Conservation (phyloP, 495 filamentous ascomycete genomes). For the Penicillium pulvis region DNA sequence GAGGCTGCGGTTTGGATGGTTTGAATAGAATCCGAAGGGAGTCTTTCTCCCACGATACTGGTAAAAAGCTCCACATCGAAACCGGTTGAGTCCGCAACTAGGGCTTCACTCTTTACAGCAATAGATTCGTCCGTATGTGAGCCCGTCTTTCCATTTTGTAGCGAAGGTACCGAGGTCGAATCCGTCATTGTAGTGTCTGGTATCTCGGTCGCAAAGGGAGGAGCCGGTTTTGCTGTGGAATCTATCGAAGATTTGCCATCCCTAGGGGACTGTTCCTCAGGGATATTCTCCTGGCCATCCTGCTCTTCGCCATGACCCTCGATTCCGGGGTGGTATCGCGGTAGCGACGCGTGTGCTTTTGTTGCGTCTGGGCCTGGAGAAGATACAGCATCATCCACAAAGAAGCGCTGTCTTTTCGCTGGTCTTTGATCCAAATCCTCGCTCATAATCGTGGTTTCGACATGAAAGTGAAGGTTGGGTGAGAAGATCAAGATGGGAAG, state of each 20-base stretch:
- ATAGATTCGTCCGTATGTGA: background rate
- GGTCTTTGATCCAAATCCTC: constrained; percentile 53
- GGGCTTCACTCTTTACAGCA: background rate
- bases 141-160: background rate
- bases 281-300: background rate
- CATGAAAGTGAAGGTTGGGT: constrained; percentile 10
- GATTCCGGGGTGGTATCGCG: constrained; percentile 11
- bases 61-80: constrained; percentile 74
- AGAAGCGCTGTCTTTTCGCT: constrained; percentile 80
- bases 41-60: constrained; percentile 66
- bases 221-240: background rate
- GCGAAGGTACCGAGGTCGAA: background rate
- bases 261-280: constrained; percentile 2
- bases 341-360: constrained; percentile 27
- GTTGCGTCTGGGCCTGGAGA: constrained; percentile 1
- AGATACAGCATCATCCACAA: constrained; percentile 51
- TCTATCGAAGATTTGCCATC: background rate
- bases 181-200: background rate
- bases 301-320: constrained; percentile 4
- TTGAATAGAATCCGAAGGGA: constrained; percentile 53
- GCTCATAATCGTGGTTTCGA: constrained; percentile 26
- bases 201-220: background rate
- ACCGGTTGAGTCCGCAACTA: constrained; percentile 15
- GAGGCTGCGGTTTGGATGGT: constrained; percentile 60
- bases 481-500: constrained; percentile 26